These are phyloP conservation scores for Podospora conica DNA, from an alignment of 495 filamentous ascomycete species.

Conservation along the genomic window DNA sequence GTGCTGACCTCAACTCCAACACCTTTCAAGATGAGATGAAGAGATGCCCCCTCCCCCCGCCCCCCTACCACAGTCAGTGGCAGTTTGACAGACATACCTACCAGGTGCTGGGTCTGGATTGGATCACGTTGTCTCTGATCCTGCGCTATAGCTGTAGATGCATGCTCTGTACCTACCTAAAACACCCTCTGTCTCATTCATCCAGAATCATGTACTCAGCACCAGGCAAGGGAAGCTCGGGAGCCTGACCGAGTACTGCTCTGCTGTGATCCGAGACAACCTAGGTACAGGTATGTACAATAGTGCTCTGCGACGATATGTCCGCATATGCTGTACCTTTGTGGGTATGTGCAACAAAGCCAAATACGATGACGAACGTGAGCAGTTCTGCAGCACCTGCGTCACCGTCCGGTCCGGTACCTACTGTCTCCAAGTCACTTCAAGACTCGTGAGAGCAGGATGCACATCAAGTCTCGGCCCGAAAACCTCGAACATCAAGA, in stretches of 20 bases:
- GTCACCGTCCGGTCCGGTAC: conserved; percentile 4
- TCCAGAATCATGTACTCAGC: not conserved
- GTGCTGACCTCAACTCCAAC: not conserved
- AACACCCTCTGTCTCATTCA: not conserved
- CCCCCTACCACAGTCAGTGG: no score
- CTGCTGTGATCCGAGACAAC: not conserved
- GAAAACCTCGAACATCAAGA: not conserved
- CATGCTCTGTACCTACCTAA: not conserved
- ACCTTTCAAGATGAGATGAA: no score
- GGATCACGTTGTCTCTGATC: not conserved
- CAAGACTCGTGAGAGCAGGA: not conserved
- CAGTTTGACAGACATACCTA: not conserved
- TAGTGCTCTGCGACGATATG: not conserved
- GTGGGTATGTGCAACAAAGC: not conserved
- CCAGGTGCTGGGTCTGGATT: not conserved
- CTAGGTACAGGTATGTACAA: not conserved
- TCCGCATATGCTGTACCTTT: not conserved
- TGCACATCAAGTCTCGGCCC: not conserved
- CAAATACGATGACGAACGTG: not conserved
- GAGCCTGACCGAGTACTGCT: not conserved
- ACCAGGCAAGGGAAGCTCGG: not conserved
- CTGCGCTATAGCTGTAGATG: not conserved
- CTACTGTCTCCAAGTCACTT: not conserved
- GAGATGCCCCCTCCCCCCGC: no score
- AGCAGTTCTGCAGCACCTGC: not conserved